Percentiles rank a stretch among this genome's conserved stretches.
These are phyloP conservation scores for Cruciata laevipes DNA, from an alignment of 257 asterid species.

Conservation along the genomic window DNA sequence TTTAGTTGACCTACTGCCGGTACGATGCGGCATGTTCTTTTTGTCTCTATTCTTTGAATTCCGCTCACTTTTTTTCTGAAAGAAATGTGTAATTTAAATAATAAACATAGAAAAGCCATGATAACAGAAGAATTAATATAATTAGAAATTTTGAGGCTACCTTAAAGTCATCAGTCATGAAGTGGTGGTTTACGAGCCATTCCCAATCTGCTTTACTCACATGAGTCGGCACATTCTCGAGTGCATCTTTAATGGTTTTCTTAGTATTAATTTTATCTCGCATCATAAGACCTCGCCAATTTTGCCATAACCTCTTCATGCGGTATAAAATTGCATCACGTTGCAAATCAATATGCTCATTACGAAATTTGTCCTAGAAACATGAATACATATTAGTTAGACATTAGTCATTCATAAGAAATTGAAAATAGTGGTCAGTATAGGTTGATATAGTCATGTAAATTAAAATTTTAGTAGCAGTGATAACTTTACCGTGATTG, in stretches of 20 bases:
- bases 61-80: background rate
- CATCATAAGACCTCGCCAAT: background rate
- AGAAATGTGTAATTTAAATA: background rate
- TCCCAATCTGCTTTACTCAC: background rate
- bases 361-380: background rate
- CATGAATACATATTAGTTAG: background rate
- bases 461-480: too few species aligned
- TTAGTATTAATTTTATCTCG: background rate
- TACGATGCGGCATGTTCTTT: background rate
- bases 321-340: background rate
- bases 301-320: conserved; percentile 2
- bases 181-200: background rate
- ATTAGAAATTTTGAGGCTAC: background rate
- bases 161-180: background rate
- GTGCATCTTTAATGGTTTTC: background rate
- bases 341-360: background rate
- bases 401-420: background rate
- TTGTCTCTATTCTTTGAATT: background rate
- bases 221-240: background rate
- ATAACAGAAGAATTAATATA: too few species aligned
- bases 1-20: background rate
- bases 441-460: background rate
- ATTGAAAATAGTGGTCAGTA: background rate
- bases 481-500: background rate
- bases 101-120: too few species aligned